Base-by-base conservation (phyloP, 805 yeast genomes). In the Yarrowia osloensis region DNA sequence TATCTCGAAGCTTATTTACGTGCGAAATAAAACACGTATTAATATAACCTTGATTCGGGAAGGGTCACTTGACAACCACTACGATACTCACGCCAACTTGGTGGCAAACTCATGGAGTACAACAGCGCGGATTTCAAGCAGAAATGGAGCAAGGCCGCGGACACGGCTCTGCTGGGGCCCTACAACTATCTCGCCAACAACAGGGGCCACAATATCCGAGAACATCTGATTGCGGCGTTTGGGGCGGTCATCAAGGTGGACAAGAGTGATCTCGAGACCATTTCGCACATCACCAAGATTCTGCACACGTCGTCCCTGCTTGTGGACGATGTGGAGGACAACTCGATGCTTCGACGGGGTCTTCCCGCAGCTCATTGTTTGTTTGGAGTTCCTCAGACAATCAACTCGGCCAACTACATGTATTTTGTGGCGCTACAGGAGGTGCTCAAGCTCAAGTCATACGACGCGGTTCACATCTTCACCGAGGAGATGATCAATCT, bases 301-400 rank as follows among this genome's bases (percentile, higher is more conserved):
- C 76, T 89, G 31, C 95, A 89, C 74, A 81, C 85, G 4, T 85
- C 92, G 0, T 86, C 91, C 12, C 75, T 89, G 67, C 77, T 89
- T 65, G 85, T 93, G 44, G 98, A 93, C 76, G 98, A 93, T 73
- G 89, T 93, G 29, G 98, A 93, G 74, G 98, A 93, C 75, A 80
- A 77, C 46, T 88, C 96, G 0, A 77, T 77, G 22, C 78, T 86
- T 52, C 80, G 98, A 70, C 76, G 98, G 46, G 97, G 97, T 0
- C 76, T 80, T 39, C 91, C 92, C 0, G 86, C 90, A 4, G 90
- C 97, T 0, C 97, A 93, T 75, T 76, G 84, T 61, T 81, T 88
- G 19, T 93, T 79, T 74, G 98, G 98, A 0, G 76, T 82, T 0
- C 91, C 97, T 0, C 84, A 85, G 72, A 89, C 97, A 3, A 85